Evolutionary conservation across 108 stramenopile species (phyloP).

Genomic region (Schizochytrium sp.): DNA sequence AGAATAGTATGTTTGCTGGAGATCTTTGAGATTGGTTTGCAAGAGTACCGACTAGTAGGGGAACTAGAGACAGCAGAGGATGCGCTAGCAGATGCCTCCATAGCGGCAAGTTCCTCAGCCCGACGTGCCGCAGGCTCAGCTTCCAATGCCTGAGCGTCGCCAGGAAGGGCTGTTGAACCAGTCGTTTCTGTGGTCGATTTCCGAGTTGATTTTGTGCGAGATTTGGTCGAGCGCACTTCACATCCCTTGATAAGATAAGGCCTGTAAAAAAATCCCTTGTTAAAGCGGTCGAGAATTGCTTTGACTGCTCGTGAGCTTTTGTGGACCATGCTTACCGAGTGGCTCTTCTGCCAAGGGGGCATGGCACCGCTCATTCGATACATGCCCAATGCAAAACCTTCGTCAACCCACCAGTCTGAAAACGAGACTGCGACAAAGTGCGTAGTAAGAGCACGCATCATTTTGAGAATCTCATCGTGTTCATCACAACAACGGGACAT

Average conservation of each 20-base stretch:
- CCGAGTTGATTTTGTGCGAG: not conserved
- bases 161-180: not conserved
- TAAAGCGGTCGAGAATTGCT: slow-evolving; percentile 1
- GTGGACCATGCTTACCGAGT: slow-evolving; percentile 28
- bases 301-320: slow-evolving; percentile 17
- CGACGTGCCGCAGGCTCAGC: not conserved
- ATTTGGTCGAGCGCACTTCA: not conserved
- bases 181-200: not conserved
- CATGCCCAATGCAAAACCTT: slow-evolving; percentile 22
- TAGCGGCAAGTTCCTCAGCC: not conserved
- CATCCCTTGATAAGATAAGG: slow-evolving; percentile 9
- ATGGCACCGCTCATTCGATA: slow-evolving; percentile 2
- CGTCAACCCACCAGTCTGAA: slow-evolving; percentile 52
- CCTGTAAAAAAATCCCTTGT: slow-evolving; percentile 33
- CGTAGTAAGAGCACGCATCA: slow-evolving; percentile 8
- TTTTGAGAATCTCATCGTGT: slow-evolving; percentile 31
- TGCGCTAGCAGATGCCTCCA: not conserved
- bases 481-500: not conserved
- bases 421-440: slow-evolving; percentile 27
- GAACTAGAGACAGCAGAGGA: not conserved
- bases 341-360: slow-evolving; percentile 29
- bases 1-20: not conserved
- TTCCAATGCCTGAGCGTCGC: not conserved
- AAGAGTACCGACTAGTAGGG: not conserved
- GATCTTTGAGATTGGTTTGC: slow-evolving; percentile 24